Percentiles rank a stretch among this genome's conserved stretches.
phyloP scores from a whole-genome alignment of 257 asterid species.

The Rubia yunnanensis region DNA sequence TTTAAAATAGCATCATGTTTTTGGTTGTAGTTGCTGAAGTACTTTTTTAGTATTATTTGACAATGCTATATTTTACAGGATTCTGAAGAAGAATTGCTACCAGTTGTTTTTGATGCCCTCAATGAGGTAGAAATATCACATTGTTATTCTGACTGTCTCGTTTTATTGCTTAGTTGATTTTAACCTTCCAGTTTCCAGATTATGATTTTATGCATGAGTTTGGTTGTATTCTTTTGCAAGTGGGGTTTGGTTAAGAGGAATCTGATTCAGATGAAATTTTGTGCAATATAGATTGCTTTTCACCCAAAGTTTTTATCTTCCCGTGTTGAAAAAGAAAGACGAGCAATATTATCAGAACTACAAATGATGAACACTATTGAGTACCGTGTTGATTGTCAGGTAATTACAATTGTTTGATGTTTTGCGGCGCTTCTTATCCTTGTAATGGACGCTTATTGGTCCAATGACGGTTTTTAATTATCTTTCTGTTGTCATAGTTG shows the following conservation, averaged over 20 bases:
- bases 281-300: constrained; percentile 68
- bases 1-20: constrained; percentile 10
- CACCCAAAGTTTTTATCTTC: constrained; percentile 87
- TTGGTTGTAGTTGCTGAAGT: neutral
- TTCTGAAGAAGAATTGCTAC: constrained; percentile 83
- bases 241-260: neutral
- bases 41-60: neutral
- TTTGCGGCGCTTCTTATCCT: constrained; percentile 4
- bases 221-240: constrained; percentile 1
- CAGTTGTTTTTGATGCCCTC: constrained; percentile 92
- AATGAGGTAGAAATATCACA: constrained; percentile 60
- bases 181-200: neutral
- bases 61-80: constrained; percentile 31
- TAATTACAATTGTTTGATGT: constrained; percentile 24
- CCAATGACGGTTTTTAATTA: neutral
- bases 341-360: constrained; percentile 87
- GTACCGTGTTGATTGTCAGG: constrained; percentile 99
- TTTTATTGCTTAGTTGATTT: neutral
- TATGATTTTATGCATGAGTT: neutral
- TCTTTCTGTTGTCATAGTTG: constrained; percentile 42
- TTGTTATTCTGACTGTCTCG: neutral
- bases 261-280: constrained; percentile 12
- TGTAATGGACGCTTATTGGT: constrained; percentile 7
- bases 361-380: constrained; percentile 99
- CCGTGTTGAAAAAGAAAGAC: constrained; percentile 95